These are phyloP conservation scores for Sclerotiophoma versabilis DNA, from an alignment of 2,329 filamentous ascomycete species.

Conservation along the genomic window DNA sequence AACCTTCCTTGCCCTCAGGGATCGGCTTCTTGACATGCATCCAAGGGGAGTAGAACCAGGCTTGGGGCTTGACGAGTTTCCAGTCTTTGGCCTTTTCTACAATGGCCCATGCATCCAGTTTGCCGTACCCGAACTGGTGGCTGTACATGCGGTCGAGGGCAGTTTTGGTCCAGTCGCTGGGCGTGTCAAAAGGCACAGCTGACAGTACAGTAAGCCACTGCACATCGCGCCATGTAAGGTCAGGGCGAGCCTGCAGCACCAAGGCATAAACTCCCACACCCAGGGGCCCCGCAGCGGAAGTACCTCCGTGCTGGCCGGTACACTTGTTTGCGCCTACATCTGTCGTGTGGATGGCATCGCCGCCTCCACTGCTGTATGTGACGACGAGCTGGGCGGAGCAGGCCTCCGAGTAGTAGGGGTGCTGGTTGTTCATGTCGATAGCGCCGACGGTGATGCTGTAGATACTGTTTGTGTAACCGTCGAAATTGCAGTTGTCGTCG, in stretches of 20 bases:
- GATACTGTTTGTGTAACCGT: constrained; percentile 99
- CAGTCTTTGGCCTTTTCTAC: constrained; percentile 87
- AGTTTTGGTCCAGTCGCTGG: constrained; percentile 83
- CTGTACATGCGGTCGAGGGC: constrained; percentile 85
- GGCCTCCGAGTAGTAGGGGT: constrained; percentile 95
- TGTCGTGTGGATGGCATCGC: constrained; percentile 93
- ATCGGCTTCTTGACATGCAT: constrained; percentile 85
- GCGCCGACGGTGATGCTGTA: constrained; percentile 98
- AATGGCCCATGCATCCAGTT: constrained; percentile 85
- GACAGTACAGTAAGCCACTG: constrained; percentile 90
- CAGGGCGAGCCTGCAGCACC: constrained; percentile 82
- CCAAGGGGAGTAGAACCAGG: constrained; percentile 95
- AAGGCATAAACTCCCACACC: constrained; percentile 92
- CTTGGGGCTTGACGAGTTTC: constrained; percentile 90
- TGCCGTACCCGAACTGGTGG: constrained; percentile 95
- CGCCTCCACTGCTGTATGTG: constrained; percentile 91
- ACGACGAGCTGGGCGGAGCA: constrained; percentile 96
- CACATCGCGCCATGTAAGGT: constrained; percentile 91
- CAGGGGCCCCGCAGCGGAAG: constrained; percentile 91
- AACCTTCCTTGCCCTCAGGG: constrained; percentile 81
- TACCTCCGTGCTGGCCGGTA: constrained; percentile 85
- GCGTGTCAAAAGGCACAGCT: constrained; percentile 78
- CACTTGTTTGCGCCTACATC: constrained; percentile 87
- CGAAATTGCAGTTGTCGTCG: constrained; percentile 98
- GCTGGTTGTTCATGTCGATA: constrained; percentile 83